Evolutionary conservation across 345 rosid species (phyloP).

Genomic region (Luvunga scandens): DNA sequence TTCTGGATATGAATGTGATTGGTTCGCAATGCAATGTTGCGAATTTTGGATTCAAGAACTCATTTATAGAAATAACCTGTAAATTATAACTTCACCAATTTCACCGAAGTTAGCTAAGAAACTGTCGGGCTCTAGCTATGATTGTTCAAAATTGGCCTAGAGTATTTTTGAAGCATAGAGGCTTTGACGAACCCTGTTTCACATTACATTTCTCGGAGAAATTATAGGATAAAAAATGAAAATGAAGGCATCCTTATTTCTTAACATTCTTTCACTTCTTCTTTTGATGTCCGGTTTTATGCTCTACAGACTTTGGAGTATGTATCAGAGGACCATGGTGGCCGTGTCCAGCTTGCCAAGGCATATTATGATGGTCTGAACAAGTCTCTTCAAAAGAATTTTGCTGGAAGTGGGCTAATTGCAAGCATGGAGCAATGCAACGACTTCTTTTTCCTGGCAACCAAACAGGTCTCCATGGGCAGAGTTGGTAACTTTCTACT

Average conservation of each 20-base stretch:
- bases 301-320: constrained; percentile 5
- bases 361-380: constrained; percentile 12
- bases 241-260: not conserved
- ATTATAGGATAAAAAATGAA: not conserved
- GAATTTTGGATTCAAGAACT: no score
- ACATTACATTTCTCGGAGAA: not conserved
- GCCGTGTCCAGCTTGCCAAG: constrained; percentile 20
- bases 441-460: constrained; percentile 18
- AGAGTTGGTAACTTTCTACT: constrained; percentile 10
- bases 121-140: not conserved
- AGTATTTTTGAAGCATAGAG: not conserved
- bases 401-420: constrained; percentile 14
- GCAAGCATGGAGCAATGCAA: constrained; percentile 26
- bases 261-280: not conserved
- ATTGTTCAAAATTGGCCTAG: not conserved
- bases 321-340: constrained; percentile 16
- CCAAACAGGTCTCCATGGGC: constrained; percentile 16
- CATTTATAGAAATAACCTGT: no score
- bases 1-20: no score
- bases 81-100: no score
- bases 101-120: not conserved
- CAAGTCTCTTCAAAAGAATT: constrained; percentile 17
- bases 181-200: not conserved
- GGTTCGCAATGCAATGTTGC: no score
- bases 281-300: not conserved